phyloP scores from a whole-genome alignment of 768 basidiomycete species.

The Rhodotorula kratochvilovae region DNA sequence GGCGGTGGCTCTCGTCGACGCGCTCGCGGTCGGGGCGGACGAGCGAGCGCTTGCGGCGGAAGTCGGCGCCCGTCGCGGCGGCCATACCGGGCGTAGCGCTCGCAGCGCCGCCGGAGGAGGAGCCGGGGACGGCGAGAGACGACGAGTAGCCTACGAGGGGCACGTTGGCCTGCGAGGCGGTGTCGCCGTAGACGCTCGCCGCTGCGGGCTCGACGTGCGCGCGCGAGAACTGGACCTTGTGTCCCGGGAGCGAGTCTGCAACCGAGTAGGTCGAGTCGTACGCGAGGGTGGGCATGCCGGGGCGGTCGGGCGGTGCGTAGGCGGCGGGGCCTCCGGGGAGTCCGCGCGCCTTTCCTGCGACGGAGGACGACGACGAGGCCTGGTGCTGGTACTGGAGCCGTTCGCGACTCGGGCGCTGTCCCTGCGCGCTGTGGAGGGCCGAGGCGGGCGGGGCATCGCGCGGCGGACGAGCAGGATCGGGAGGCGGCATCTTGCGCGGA shows the following conservation, averaged over 20 bases:
- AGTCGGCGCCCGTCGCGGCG: constrained; percentile 40
- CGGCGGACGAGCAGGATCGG: not conserved
- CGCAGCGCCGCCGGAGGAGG: not conserved
- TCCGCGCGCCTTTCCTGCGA: too few species aligned
- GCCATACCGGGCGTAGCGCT: not conserved
- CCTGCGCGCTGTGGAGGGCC: too few species aligned
- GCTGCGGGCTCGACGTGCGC: not conserved
- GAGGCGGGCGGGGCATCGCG: not conserved
- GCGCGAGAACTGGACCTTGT: constrained; percentile 17
- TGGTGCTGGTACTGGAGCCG: not conserved
- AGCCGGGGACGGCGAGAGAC: not conserved
- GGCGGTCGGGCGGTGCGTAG: not conserved
- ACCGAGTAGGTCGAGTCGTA: not conserved
- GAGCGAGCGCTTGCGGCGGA: constrained; percentile 78
- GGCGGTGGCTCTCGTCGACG: constrained; percentile 87
- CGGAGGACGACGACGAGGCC: not conserved
- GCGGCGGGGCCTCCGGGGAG: not conserved
- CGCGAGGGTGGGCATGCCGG: not conserved
- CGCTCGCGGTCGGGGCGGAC: constrained; percentile 91
- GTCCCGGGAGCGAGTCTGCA: not conserved
- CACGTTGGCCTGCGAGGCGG: constrained; percentile 16
- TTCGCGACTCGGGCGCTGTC: not conserved
- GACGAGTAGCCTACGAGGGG: constrained; percentile 22
- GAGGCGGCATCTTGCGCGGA: not conserved
- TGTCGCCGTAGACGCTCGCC: not conserved